phyloP scores from a whole-genome alignment of 2,329 filamentous ascomycete genomes.

The Phoma herbarum region DNA sequence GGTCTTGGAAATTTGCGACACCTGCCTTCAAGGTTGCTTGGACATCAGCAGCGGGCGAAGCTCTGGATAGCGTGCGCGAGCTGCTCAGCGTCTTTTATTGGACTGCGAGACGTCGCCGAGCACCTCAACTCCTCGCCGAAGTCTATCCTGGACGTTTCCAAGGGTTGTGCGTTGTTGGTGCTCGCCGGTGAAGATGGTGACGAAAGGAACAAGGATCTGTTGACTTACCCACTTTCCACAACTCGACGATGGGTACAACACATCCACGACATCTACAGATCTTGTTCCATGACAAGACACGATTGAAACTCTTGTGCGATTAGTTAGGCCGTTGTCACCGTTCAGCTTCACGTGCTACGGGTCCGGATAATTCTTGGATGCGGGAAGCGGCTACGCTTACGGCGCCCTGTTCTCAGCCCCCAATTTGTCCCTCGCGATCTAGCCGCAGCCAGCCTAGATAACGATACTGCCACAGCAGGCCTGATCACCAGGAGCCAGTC shows the following conservation, averaged over 20 bases:
- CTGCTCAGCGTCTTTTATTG: background rate
- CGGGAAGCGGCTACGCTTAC: constrained; percentile 2
- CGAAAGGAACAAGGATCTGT: background rate
- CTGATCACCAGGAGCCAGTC: constrained; percentile 9
- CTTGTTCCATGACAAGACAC: background rate
- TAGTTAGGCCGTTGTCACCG: background rate
- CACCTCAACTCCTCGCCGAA: background rate
- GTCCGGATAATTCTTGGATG: background rate
- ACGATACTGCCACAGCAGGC: constrained; percentile 4
- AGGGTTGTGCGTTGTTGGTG: background rate
- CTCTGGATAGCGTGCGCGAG: background rate
- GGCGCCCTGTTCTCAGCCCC: constrained; percentile 12
- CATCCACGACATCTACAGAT: background rate
- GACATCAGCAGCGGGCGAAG: background rate
- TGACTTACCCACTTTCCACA: background rate
- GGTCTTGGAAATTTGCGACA: background rate
- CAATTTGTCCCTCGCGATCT: constrained; percentile 7
- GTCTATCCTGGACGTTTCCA: background rate
- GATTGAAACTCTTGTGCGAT: background rate
- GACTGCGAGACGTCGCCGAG: background rate
- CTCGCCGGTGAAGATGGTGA: background rate
- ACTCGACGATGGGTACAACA: background rate
- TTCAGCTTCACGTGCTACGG: background rate
- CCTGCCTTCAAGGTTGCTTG: background rate
- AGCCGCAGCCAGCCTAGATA: constrained; percentile 14